Base-by-base conservation (phyloP, 139 green algal genomes). In the Limnomonas spitsbergensis region DNA sequence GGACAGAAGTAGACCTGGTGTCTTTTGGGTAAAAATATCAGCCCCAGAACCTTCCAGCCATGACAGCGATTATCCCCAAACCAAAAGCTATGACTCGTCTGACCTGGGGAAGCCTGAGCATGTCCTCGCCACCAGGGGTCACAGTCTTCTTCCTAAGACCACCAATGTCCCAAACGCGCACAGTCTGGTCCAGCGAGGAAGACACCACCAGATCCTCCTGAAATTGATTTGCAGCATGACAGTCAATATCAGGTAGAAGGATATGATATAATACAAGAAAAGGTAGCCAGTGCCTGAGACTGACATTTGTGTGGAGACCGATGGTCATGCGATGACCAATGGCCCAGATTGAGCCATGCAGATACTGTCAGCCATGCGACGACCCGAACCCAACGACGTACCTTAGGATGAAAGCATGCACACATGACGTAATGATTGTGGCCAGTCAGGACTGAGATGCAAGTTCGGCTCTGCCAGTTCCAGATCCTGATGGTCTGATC, bases 401-500 rank as follows among this genome's bases (percentile, higher is more conserved):
- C 70, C 85, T 98, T 98, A 38, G 91, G 86, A 88, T 99, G 96
- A 86, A 99, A 99, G 56, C 84, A 82, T 7, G 96, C 96, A 80
- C 94, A 99, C 96, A 99, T 99, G n/a, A 99, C 96, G 80, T 99
- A 99, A 86, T 99, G 96, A 81, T 99, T 99, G 90, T 99, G 96
- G 4, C 96, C 96, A 6, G 96, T 99, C 47, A 99, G 91, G 61
- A 99, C 96, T 4, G 91, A 90, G 78, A 99, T 95, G 87, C 95
- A 99, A 6, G 87, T 96, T 26, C 96, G 86, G 0, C 84, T 94
- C 89, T 99, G 95, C 96, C 96, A 99, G 88, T 99, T 99, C 96
- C 96, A 99, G 34, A 98, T 94, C 31, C 96, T 88, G 78, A 99
- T 98, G n/a, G 96, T 99, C 88, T 98, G 94, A 78, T 99, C 96